A percentile compares a stretch with the other conserved stretches of the same genome.
These are phyloP conservation scores for Colletotrichum sp. DNA, from an alignment of 2,329 filamentous ascomycete species.

Conservation along the genomic window DNA sequence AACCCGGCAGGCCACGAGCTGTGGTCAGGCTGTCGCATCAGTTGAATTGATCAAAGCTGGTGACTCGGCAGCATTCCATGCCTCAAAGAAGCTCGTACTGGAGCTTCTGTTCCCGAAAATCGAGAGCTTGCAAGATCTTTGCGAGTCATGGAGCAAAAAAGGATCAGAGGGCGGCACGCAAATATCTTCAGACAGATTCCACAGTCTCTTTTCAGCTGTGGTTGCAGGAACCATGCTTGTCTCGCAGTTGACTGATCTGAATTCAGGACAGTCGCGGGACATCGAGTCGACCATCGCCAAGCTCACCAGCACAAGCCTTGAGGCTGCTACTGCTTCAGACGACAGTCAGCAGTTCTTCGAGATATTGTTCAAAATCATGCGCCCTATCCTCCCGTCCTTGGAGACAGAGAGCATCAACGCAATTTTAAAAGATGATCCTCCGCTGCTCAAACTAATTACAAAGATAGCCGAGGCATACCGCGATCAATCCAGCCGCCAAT, in stretches of 20 bases:
- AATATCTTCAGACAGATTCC: conserved; percentile 57
- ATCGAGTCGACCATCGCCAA: conserved; percentile 47
- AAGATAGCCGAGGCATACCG: conserved; percentile 40
- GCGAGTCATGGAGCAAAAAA: conserved; percentile 51
- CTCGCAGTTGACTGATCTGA: conserved; percentile 50
- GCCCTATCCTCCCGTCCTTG: conserved; percentile 52
- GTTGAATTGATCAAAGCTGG: conserved; percentile 26
- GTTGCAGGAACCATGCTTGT: conserved; percentile 50
- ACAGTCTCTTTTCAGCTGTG: conserved; percentile 55
- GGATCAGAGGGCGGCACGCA: conserved; percentile 50
- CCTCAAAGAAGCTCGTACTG: conserved; percentile 55
- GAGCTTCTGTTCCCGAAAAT: conserved; percentile 60
- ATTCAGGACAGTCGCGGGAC: conserved; percentile 53
- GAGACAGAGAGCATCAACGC: conserved; percentile 38
- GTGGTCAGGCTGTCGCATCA: not conserved
- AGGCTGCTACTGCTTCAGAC: conserved; percentile 44
- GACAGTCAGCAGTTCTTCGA: conserved; percentile 53
- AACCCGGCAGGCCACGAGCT: not conserved
- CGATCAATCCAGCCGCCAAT: conserved; percentile 35
- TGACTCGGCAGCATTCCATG: conserved; percentile 42
- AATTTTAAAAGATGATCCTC: conserved; percentile 41
- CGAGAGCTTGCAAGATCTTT: conserved; percentile 51
- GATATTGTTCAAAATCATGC: conserved; percentile 47
- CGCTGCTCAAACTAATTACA: conserved; percentile 48
- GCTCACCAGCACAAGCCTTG: conserved; percentile 45